phyloP scores from a whole-genome alignment of 1,284 basidiomycete genomes.

The Phenoliferia sp. region DNA sequence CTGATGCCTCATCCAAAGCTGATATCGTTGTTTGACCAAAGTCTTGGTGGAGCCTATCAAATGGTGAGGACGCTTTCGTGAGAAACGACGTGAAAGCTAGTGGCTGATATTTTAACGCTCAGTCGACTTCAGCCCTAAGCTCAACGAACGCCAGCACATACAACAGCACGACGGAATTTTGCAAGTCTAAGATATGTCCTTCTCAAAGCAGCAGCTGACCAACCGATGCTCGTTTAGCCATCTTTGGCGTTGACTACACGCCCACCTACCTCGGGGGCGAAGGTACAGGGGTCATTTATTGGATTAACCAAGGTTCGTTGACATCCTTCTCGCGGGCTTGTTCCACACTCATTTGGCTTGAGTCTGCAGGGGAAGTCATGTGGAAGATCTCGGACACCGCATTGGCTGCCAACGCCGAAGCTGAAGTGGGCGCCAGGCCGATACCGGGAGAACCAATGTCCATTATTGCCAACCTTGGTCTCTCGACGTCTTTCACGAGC shows the following conservation, averaged over 20 bases:
- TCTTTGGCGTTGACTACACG: conserved; percentile 6
- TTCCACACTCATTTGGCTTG: background rate
- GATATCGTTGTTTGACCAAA: background rate
- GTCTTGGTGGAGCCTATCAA: conserved; percentile 64
- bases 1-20: no score
- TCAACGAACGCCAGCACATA: background rate
- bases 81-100: background rate
- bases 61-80: background rate
- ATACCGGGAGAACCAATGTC: conserved; percentile 61
- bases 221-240: background rate
- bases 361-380: background rate
- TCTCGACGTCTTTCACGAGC: conserved; percentile 25
- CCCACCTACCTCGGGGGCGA: background rate
- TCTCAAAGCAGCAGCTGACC: background rate
- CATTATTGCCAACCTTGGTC: conserved; percentile 27
- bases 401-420: conserved; percentile 49
- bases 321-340: background rate
- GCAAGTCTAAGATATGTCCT: background rate
- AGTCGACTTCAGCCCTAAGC: background rate
- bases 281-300: background rate
- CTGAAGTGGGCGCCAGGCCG: conserved; percentile 64
- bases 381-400: background rate
- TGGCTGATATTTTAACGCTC: background rate
- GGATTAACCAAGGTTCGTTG: background rate
- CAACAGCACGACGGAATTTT: background rate